Evolutionary conservation across 2,329 filamentous ascomycete genomes (phyloP).

Genomic region (Lasiodiplodia sp.): DNA sequence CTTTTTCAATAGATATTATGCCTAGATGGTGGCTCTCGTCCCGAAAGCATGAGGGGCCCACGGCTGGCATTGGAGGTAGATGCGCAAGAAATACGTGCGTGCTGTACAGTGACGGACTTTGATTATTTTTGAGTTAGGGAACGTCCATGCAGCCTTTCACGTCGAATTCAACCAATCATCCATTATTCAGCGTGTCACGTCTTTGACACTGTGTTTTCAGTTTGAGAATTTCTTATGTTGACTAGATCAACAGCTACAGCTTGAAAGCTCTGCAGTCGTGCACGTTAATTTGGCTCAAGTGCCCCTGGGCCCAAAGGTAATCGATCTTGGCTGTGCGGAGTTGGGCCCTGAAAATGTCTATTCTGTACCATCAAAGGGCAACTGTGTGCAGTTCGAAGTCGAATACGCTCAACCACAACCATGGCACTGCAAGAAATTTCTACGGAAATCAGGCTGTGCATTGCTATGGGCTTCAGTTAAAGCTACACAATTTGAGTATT

Average conservation of each 20-base stretch:
- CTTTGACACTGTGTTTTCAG: not conserved
- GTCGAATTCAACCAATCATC: not conserved
- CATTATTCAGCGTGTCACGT: not conserved
- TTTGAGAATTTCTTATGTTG: not conserved
- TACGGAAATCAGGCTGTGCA: no score
- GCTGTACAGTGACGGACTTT: not conserved
- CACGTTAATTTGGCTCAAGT: not conserved
- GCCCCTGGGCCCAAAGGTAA: no score
- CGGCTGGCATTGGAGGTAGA: not conserved
- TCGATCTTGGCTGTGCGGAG: no score
- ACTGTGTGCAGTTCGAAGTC: no score
- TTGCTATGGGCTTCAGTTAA: no score
- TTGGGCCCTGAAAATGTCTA: no score
- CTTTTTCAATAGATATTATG: not conserved
- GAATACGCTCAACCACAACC: no score
- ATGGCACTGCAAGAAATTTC: no score
- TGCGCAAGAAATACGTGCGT: not conserved
- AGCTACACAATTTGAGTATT: no score
- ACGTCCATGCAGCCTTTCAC: not conserved
- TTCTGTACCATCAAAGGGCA: no score
- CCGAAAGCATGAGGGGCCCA: not conserved
- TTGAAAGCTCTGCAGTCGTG: not conserved
- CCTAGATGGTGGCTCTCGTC: not conserved
- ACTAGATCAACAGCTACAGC: no score
- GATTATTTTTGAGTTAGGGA: not conserved